These are phyloP conservation scores for Kodamaea anthophila DNA, from an alignment of 1,139 yeast genomes.

Conservation along the genomic window DNA sequence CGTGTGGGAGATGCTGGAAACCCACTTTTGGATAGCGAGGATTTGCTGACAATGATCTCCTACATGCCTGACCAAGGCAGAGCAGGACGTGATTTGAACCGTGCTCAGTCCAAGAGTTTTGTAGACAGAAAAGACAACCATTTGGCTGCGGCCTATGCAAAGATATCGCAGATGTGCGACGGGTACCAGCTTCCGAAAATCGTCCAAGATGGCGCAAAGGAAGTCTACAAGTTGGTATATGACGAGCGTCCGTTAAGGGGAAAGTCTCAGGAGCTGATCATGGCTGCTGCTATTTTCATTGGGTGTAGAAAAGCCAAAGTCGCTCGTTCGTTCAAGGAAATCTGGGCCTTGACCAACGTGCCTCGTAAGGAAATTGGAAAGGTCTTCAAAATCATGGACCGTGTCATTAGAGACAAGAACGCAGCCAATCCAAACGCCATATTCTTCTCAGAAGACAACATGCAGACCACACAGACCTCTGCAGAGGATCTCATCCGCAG, in stretches of 20 bases:
- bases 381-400: slow-evolving; percentile 76
- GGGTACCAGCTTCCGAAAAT: slow-evolving; percentile 92
- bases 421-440: slow-evolving; percentile 38
- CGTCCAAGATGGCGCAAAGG: slow-evolving; percentile 96
- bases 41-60: slow-evolving; percentile 88
- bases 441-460: slow-evolving; percentile 45
- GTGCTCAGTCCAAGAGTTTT: slow-evolving; percentile 82
- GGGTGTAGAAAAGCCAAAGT: slow-evolving; percentile 95
- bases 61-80: slow-evolving; percentile 72
- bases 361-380: slow-evolving; percentile 92
- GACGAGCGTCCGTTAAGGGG: slow-evolving; percentile 87
- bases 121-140: slow-evolving; percentile 87
- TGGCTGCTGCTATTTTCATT: slow-evolving; percentile 93
- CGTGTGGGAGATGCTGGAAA: slow-evolving; percentile 99
- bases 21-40: slow-evolving; percentile 86
- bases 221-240: slow-evolving; percentile 85
- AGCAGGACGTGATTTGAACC: slow-evolving; percentile 77
- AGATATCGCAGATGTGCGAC: slow-evolving; percentile 93
- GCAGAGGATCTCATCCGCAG: slow-evolving; percentile 95
- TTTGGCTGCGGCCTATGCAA: slow-evolving; percentile 82
- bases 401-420: slow-evolving; percentile 64
- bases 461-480: slow-evolving; percentile 72
- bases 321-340: slow-evolving; percentile 92
- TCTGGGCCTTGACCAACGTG: slow-evolving; percentile 90
- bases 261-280: slow-evolving; percentile 85